Evolutionary conservation across 495 filamentous ascomycete species (phyloP).

Genomic region (Chaetomium cochliodes): DNA sequence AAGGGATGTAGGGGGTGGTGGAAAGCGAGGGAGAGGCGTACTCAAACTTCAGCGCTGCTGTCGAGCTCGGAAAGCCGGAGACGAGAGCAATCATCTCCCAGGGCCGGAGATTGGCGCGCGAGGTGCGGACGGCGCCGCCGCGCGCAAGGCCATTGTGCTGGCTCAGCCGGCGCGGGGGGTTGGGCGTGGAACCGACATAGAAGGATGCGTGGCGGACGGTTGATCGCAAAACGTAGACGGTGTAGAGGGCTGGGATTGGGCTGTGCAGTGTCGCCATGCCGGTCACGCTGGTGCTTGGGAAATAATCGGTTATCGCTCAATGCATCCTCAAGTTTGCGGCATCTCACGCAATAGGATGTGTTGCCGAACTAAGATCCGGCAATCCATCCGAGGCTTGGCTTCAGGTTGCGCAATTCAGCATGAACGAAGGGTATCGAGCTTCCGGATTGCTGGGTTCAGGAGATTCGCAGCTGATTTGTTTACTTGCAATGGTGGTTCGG

Average conservation of each 20-base stretch:
- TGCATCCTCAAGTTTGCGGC: background rate
- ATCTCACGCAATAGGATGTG: background rate
- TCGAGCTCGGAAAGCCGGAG: conserved; percentile 80
- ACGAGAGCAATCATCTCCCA: conserved; percentile 94
- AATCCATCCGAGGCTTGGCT: background rate
- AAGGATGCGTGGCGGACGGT: conserved; percentile 60
- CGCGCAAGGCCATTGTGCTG: conserved; percentile 84
- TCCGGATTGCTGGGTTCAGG: background rate
- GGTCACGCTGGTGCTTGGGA: background rate
- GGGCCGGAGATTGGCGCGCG: conserved; percentile 62
- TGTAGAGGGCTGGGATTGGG: conserved; percentile 57
- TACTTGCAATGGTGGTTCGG: conserved; percentile 2
- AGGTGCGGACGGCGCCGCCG: conserved; percentile 78
- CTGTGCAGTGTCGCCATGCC: conserved; percentile 43
- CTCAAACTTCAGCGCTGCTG: conserved; percentile 94
- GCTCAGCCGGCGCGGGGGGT: conserved; percentile 73
- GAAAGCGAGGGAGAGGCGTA: conserved; percentile 48
- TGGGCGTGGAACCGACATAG: conserved; percentile 90
- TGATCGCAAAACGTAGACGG: conserved; percentile 82
- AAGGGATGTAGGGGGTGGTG: background rate
- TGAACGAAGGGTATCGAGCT: background rate
- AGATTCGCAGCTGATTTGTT: background rate
- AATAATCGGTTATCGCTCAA: background rate
- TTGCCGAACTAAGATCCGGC: background rate
- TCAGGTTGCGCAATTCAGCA: background rate